Evolutionary conservation across 2,329 filamentous ascomycete genomes (phyloP), one percentile per base, ranked within the genome.

Genomic region (Sclerotiophoma versabilis): DNA sequence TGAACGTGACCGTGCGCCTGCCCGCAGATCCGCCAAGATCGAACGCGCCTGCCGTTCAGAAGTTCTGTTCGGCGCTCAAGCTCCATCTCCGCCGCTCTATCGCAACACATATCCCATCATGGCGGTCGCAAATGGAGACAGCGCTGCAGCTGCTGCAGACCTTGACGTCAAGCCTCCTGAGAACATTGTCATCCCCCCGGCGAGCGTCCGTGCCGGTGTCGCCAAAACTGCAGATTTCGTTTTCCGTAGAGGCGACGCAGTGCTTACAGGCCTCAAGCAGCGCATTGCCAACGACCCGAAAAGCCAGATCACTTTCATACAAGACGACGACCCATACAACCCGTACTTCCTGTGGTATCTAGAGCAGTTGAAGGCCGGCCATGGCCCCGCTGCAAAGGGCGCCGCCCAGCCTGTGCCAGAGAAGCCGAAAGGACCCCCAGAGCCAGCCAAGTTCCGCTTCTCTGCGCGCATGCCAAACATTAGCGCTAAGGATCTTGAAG

Each of bases 401-500:
- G 53, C 65, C 6, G 53, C 60, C 33, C 57, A 52, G 12, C 58
- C 53, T 10, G 58, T 79, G 64, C 80, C 76, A 43, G 83, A 85
- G 74, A 92, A 90, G 72, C 88, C 91, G 36, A 85, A 90, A 75
- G 93, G 93, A 19, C 93, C 93, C 7, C 87, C 89, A 36, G 87
- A 93, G 69, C 95, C 95, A 14, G 85, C 90, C 52, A 89, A 93
- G 67, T 98, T 96, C 71, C 86, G 90, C 64, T 99, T 97, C 79
- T 96, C 92, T 50, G 93, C 95, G 65, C 90, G 93, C 73, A 96
- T 98, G 91, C 95, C 95, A 53, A 93, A 93, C 64, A 96, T 99
- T 78, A 96, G 89, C 77, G 92, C 96, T 61, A 91, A 96, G 76
- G 95, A 99, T 81, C 79, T 98, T 57, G 86, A 87, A 47, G 81